Percentiles rank a stretch among this genome's conserved stretches.
phyloP scores from a whole-genome alignment of 2,329 filamentous ascomycete genomes.

The Beauveria medogensis region DNA sequence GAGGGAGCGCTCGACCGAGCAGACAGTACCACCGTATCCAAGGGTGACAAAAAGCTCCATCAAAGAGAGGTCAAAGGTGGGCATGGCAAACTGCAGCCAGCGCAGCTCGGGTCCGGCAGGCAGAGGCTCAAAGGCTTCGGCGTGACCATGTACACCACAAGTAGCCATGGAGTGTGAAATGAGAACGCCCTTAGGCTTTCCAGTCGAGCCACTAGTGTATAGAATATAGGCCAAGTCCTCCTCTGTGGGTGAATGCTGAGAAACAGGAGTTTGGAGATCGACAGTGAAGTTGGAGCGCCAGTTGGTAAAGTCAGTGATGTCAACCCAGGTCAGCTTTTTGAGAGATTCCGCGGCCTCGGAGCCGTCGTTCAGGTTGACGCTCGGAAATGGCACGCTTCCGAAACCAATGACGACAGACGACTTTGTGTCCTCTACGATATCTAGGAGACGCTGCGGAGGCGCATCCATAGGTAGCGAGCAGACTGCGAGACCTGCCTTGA shows the following conservation, averaged over 20 bases:
- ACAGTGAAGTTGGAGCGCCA: constrained; percentile 8
- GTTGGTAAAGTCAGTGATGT: constrained; percentile 5
- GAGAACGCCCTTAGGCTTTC: constrained; percentile 52
- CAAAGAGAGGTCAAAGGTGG: constrained; percentile 11
- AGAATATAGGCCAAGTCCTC: constrained; percentile 26
- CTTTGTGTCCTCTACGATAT: constrained; percentile 7
- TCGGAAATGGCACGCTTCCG: constrained; percentile 18
- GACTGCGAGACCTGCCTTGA: constrained; percentile 8
- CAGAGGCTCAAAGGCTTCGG: constrained; percentile 7
- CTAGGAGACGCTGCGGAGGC: constrained; percentile 4
- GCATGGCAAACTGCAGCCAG: constrained; percentile 10
- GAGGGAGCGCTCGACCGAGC: constrained; percentile 9
- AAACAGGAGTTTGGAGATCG: neutral
- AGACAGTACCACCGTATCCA: constrained; percentile 11
- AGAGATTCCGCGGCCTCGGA: constrained; percentile 1
- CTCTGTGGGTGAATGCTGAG: constrained; percentile 16
- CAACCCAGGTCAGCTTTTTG: constrained; percentile 8
- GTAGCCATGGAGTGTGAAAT: constrained; percentile 56
- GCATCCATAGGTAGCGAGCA: constrained; percentile 10
- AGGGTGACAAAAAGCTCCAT: constrained; percentile 11
- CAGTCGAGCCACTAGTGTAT: constrained; percentile 42
- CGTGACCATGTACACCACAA: constrained; percentile 6
- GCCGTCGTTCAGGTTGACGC: constrained; percentile 16
- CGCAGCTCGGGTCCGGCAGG: constrained; percentile 7
- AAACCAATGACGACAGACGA: constrained; percentile 13